These are phyloP conservation scores for Noccaea caerulescens DNA, from an alignment of 345 rosid species.

Conservation along the genomic window DNA sequence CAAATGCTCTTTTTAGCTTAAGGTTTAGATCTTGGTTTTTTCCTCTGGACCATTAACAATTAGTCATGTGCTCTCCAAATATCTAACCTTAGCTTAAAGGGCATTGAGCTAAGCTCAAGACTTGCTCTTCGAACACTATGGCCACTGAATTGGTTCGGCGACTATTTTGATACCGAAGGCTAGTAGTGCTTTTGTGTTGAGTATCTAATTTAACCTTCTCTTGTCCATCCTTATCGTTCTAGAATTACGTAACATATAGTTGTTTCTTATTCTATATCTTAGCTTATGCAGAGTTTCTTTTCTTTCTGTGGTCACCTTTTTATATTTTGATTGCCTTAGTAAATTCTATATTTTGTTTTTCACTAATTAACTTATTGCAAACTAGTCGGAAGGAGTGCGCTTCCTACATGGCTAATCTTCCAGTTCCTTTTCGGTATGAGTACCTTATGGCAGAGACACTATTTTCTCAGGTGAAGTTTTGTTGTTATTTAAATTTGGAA, in stretches of 20 bases:
- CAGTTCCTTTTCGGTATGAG: constrained; percentile 96
- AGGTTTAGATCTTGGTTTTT: constrained; percentile 19
- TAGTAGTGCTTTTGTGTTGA: neutral
- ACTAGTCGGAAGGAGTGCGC: constrained; percentile 99
- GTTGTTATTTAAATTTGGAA: constrained; percentile 4
- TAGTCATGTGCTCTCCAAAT: constrained; percentile 5
- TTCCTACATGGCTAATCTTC: constrained; percentile 88
- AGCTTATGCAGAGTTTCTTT: neutral
- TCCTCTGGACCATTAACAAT: neutral
- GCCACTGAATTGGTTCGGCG: neutral
- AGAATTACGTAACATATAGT: constrained; percentile 22
- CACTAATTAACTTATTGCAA: constrained; percentile 68
- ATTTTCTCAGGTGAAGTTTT: constrained; percentile 83
- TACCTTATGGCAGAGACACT: constrained; percentile 98
- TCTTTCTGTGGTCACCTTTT: neutral
- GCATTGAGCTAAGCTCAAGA: constrained; percentile 9
- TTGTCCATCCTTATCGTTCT: neutral
- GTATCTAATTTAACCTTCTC: constrained; percentile 11
- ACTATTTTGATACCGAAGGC: constrained; percentile 9
- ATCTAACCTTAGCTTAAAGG: neutral
- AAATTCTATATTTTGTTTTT: constrained; percentile 41
- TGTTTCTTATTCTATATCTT: neutral
- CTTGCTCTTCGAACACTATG: constrained; percentile 9
- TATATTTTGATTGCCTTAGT: constrained; percentile 22
- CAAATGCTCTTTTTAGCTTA: neutral